Conservation (phyloP, 345 rosid genomes). For the Nasturtium officinale region DNA sequence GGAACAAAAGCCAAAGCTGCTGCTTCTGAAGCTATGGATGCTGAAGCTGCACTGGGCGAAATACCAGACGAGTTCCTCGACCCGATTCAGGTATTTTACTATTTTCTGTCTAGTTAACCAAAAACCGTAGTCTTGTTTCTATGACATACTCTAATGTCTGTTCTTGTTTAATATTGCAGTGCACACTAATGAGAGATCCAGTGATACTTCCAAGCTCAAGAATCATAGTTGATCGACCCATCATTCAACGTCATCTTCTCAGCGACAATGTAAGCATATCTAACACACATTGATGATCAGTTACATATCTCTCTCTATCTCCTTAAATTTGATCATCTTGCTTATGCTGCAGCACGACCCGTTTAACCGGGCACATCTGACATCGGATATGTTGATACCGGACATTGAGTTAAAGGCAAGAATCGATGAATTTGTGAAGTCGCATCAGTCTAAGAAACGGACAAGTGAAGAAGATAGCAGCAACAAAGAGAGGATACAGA, state of each 20-base stretch:
- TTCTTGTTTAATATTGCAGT: conserved; percentile 49
- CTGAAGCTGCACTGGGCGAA: conserved; percentile 95
- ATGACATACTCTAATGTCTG: not conserved
- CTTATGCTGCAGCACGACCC: conserved; percentile 80
- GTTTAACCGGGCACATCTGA: conserved; percentile 89
- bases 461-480: conserved; percentile 60
- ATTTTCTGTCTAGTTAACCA: not conserved
- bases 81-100: conserved; percentile 45
- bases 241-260: conserved; percentile 98
- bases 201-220: conserved; percentile 94
- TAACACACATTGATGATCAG: conserved; percentile 10
- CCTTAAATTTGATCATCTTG: conserved; percentile 29
- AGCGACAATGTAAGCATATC: conserved; percentile 67
- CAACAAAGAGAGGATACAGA: conserved; percentile 69
- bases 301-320: not conserved
- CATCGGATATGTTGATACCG: conserved; percentile 86
- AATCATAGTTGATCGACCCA: conserved; percentile 83
- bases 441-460: conserved; percentile 60
- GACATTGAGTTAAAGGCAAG: conserved; percentile 71
- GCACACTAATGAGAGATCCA: conserved; percentile 96
- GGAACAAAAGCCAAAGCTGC: conserved; percentile 87
- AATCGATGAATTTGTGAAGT: conserved; percentile 77
- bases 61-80: conserved; percentile 99
- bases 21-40: conserved; percentile 92
- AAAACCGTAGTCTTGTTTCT: not conserved